A percentile compares a stretch with the other conserved stretches of the same genome.
Evolutionary conservation across 495 filamentous ascomycete genomes (phyloP).

Genomic region (Penicillium paxilli): DNA sequence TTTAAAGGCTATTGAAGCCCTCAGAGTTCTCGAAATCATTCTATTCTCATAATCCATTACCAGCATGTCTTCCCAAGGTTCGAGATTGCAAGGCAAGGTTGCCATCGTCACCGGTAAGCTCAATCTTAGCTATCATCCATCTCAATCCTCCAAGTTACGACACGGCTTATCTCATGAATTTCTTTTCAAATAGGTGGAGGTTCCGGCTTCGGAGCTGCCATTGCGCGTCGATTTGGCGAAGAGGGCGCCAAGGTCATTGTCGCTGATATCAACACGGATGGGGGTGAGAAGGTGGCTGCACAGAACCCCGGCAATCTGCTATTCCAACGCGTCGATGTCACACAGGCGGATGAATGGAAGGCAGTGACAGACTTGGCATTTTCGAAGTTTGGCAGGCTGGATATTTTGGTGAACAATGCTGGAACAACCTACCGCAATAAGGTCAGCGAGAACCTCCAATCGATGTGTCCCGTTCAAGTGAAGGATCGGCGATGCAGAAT

Average conservation of each 20-base stretch:
- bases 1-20: background rate
- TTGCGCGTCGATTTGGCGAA: conserved; percentile 54
- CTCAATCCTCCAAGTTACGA: background rate
- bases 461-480: background rate
- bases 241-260: conserved; percentile 60
- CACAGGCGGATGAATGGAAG: conserved; percentile 51
- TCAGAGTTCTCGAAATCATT: background rate
- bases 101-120: conserved; percentile 78
- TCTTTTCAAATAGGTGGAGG: conserved; percentile 39
- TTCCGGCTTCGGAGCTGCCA: conserved; percentile 60
- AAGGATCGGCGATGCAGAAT: background rate
- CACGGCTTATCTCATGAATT: background rate
- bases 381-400: conserved; percentile 50
- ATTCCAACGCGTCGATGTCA: conserved; percentile 54
- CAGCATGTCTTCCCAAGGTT: conserved; percentile 22
- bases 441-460: conserved; percentile 19
- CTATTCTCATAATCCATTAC: background rate
- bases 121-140: background rate
- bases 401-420: conserved; percentile 69
- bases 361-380: conserved; percentile 45
- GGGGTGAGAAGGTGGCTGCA: conserved; percentile 45
- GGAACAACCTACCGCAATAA: conserved; percentile 71
- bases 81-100: conserved; percentile 78
- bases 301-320: conserved; percentile 39
- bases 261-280: conserved; percentile 58